Evolutionary conservation across 139 green algal species (phyloP), one percentile per base, ranked within the genome.

Genomic region (Picochlorum costavermella): DNA sequence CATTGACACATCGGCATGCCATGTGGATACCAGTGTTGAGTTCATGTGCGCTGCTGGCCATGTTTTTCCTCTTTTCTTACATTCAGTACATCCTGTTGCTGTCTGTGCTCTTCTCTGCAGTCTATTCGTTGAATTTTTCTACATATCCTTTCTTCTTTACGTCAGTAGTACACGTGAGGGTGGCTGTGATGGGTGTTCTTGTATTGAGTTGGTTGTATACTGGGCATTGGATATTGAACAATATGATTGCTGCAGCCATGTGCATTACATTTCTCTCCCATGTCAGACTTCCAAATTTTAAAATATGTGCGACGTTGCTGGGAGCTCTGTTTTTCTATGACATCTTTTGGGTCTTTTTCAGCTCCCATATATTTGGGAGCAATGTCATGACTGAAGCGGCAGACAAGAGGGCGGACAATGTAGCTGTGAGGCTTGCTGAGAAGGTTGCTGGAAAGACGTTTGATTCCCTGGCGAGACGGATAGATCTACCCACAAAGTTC

Each of bases 301-400:
- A 67, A 53, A 31, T 72, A n/a, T 65, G 50, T 3, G 13, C n/a
- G 12, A 9, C 57, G 10, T 59, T 72, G 14, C 33, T 72, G 14
- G 13, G 12, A 20, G 65, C 30, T 2, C 51, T 72, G 1, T 72
- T 72, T 1, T 5, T 64, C 9, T 72, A 72, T 33, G 65, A 72
- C 37, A 40, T 72, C 23, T 69, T 72, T 43, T 72, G 60, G 59
- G 65, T 72, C 10, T 72, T 72, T 44, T 72, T 69, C 33, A 58
- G 33, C 43, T 28, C 56, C 8, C 13, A 56, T 10, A 33, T 72
- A 4, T 72, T 72, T 37, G 59, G 59, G 11, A 12, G 56, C 6
- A 72, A 72, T 30, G 65, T 72, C 6, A 64, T 64, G 58, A 31
- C 25, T 14, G 58, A 28, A 31, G 58, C 58, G 13, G 58, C 58